phyloP scores from a whole-genome alignment of 345 rosid species.

The Noccaea bulbosa region DNA sequence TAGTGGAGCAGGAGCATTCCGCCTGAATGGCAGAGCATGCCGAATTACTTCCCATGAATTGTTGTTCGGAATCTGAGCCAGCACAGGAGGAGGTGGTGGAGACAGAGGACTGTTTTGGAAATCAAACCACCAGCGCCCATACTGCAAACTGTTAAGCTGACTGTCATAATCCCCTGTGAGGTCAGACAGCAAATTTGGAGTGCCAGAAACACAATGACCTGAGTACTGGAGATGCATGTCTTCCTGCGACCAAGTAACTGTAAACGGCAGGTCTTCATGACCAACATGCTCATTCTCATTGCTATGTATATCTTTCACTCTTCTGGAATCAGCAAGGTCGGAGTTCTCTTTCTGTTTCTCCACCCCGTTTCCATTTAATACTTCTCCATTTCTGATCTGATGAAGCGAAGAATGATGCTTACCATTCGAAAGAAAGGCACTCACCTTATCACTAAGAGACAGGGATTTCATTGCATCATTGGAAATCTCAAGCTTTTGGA shows the following conservation, averaged over 20 bases:
- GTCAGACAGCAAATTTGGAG: slow-evolving; percentile 54
- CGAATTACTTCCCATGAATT: slow-evolving; percentile 66
- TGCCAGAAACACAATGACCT: slow-evolving; percentile 37
- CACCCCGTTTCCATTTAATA: slow-evolving; percentile 46
- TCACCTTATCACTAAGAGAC: slow-evolving; percentile 40
- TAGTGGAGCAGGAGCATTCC: slow-evolving; percentile 45
- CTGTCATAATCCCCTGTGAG: slow-evolving; percentile 66
- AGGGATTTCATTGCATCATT: slow-evolving; percentile 44
- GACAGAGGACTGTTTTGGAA: slow-evolving; percentile 50
- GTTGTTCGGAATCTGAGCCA: slow-evolving; percentile 55
- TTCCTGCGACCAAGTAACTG: slow-evolving; percentile 50
- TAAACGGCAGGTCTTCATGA: slow-evolving; percentile 48
- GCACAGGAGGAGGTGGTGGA: slow-evolving; percentile 51
- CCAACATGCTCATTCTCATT: slow-evolving; percentile 38
- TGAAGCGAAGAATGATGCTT: slow-evolving; percentile 51
- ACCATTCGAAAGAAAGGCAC: slow-evolving; percentile 40
- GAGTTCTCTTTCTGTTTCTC: slow-evolving; percentile 42
- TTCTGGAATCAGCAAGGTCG: slow-evolving; percentile 35
- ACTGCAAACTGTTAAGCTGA: slow-evolving; percentile 52
- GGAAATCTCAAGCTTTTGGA: slow-evolving; percentile 47
- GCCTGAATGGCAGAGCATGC: slow-evolving; percentile 53
- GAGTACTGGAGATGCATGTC: slow-evolving; percentile 49
- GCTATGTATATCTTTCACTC: slow-evolving; percentile 21
- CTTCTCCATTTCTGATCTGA: slow-evolving; percentile 53
- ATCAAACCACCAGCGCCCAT: slow-evolving; percentile 55